These are phyloP conservation scores for Medicago truncatula DNA, from an alignment of 306 rosid species.

Conservation along the genomic window DNA sequence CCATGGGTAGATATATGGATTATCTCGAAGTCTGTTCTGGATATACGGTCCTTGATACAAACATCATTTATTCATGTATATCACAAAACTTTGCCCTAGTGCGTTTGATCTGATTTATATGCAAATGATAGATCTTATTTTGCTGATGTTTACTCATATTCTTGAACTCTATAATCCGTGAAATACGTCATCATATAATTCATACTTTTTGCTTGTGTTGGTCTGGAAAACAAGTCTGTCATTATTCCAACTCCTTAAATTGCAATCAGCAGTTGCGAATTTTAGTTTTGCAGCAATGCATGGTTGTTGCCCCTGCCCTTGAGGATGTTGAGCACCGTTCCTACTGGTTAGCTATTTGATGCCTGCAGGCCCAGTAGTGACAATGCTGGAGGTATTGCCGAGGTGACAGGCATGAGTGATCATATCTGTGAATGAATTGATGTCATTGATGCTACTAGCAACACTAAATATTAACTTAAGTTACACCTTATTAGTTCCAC, in stretches of 20 bases:
- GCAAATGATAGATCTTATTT: not conserved
- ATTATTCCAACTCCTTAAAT: slow-evolving; percentile 77
- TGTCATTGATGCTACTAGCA: slow-evolving; percentile 91
- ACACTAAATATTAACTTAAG: slow-evolving; percentile 50
- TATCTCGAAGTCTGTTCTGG: not conserved
- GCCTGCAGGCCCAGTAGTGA: slow-evolving; percentile 87
- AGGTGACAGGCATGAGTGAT: slow-evolving; percentile 92
- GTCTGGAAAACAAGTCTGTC: slow-evolving; percentile 76
- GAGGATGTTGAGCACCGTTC: slow-evolving; percentile 83
- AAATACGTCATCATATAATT: not conserved
- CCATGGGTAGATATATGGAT: not conserved
- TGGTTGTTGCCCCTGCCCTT: slow-evolving; percentile 84
- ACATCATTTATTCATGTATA: not conserved
- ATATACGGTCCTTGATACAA: not conserved
- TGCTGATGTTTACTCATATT: not conserved
- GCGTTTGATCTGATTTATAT: not conserved
- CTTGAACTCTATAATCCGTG: not conserved
- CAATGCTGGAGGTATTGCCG: slow-evolving; percentile 88
- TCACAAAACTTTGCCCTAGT: not conserved
- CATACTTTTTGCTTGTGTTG: slow-evolving; percentile 39
- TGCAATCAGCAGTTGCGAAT: slow-evolving; percentile 77
- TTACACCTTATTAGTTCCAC: not conserved
- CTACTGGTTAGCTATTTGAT: slow-evolving; percentile 84
- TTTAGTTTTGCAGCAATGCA: slow-evolving; percentile 84
- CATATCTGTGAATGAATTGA: slow-evolving; percentile 87